A percentile compares a stretch with the other conserved stretches of the same genome.
phyloP scores from a whole-genome alignment of 352 stramenopile genomes.

The Phytophthora fragariae region DNA sequence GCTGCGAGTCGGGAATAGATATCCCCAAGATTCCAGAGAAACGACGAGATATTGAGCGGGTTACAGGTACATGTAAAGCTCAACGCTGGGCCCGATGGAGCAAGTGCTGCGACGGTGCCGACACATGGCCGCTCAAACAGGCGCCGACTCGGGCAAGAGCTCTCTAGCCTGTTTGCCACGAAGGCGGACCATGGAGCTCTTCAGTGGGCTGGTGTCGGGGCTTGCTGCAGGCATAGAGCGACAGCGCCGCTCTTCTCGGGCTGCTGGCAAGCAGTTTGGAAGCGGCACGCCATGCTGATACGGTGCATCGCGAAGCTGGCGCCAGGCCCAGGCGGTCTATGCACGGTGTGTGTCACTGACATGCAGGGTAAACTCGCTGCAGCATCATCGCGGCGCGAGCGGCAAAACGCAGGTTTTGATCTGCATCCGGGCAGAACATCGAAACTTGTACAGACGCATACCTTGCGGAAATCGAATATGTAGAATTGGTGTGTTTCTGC shows the following conservation, averaged over 20 bases:
- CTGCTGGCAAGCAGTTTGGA: slow-evolving; percentile 11
- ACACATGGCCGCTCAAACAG: slow-evolving; percentile 21
- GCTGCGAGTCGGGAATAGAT: not conserved
- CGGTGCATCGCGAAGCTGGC: slow-evolving; percentile 33
- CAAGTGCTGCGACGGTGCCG: not conserved
- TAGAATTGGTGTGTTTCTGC: not conserved
- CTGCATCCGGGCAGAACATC: not conserved
- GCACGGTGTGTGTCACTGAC: slow-evolving; percentile 21
- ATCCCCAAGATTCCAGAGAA: not conserved
- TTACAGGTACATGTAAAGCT: not conserved
- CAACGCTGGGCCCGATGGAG: not conserved
- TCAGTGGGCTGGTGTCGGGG: not conserved
- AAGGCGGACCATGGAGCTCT: slow-evolving; percentile 18
- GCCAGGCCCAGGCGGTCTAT: slow-evolving; percentile 26
- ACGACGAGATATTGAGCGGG: not conserved
- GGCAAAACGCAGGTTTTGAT: slow-evolving; percentile 1
- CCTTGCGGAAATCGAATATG: not conserved
- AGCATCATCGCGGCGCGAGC: slow-evolving; percentile 14
- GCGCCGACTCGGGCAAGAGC: slow-evolving; percentile 33
- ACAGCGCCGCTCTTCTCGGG: not conserved
- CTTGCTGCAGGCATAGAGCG: slow-evolving; percentile 14
- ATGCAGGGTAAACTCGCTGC: slow-evolving; percentile 16
- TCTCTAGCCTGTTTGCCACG: slow-evolving; percentile 31
- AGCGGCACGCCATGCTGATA: slow-evolving; percentile 31
- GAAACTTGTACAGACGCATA: not conserved